A percentile compares a stretch with the other conserved stretches of the same genome.
Conservation (phyloP, 2,329 filamentous ascomycete species). For the Thielaviopsis populi region DNA sequence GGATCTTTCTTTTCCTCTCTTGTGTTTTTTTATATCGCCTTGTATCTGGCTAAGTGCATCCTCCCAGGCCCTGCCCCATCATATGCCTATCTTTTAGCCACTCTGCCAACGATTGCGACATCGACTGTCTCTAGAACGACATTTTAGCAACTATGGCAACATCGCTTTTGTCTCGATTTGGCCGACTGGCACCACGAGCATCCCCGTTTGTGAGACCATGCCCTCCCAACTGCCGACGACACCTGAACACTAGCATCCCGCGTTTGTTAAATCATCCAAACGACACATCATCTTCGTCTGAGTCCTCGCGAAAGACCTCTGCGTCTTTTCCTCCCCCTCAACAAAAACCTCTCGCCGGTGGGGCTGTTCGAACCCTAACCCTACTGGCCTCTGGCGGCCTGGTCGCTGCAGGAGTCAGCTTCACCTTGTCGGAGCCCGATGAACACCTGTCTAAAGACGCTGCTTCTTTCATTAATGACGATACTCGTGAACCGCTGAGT, state of each 20-base stretch:
- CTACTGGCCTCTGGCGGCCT: slow-evolving; percentile 16
- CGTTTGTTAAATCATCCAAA: background rate
- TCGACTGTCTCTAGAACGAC: slow-evolving; percentile 12
- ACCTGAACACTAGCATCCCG: background rate
- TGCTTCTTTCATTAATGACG: background rate
- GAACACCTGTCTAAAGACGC: background rate
- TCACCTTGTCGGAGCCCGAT: slow-evolving; percentile 10
- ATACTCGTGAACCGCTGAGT: slow-evolving; percentile 25
- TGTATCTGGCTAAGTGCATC: slow-evolving; percentile 2
- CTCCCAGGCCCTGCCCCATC: slow-evolving; percentile 9
- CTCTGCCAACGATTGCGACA: slow-evolving; percentile 10
- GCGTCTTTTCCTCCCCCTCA: background rate
- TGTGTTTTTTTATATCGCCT: background rate
- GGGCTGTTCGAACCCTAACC: slow-evolving; percentile 16
- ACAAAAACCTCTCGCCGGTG: background rate
- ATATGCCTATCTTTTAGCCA: slow-evolving; percentile 12
- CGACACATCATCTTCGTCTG: background rate
- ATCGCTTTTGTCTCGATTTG: slow-evolving; percentile 17
- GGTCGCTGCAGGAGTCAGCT: slow-evolving; percentile 8
- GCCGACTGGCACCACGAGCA: slow-evolving; percentile 5
- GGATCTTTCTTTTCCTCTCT: background rate
- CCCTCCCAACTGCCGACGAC: slow-evolving; percentile 7
- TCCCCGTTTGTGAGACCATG: slow-evolving; percentile 13
- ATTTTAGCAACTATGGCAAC: slow-evolving; percentile 16
- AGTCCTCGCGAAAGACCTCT: background rate